Base-by-base conservation (phyloP, 805 yeast genomes). In the Hermanozyma aechmeae region DNA sequence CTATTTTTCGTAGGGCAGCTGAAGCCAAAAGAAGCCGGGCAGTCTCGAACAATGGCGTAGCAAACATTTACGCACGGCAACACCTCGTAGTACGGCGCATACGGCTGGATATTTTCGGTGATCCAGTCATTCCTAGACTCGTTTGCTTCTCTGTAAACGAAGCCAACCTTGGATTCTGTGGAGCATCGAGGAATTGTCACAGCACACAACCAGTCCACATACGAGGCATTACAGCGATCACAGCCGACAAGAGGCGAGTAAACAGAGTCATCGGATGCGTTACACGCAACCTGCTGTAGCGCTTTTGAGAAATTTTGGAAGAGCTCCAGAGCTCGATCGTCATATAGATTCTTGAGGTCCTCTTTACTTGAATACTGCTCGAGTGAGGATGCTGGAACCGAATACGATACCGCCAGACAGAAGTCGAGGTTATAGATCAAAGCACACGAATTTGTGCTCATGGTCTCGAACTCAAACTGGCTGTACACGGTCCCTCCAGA, bases 111-210 rank as follows among this genome's bases (percentile, higher is more conserved):
- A 3, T 51, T 38, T 4, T 58, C 54, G 39, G 75, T 69, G 23
- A 89, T 64, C 37, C 68, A 71, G 4, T 57, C 55, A 42, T 71
- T 82, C 37, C 98, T 65, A 8, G 82, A 76, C 4, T 60, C 50
- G 11, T 65, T 65, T 4, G 58, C 58, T 3, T 56, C 51, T 19
- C 93, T 61, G 16, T 42, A 33, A 13, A 53, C 50, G 48, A 68
- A 76, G 5, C 70, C 71, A 0, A 64, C 42, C 6, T 56, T 35
- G 5, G 68, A 48, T 10, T 49, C 38, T 10, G 79, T 75, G 2
- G 83, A 65, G 44, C 98, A 89, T 17, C 96, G 61, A 0, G 97
- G 97, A 5, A 89, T 82, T 0, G 85, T 64, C 4, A 85, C 84
- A 0, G 93, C 67, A 55, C 98, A 89, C 13, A 92, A 65, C 98